Base-by-base conservation (phyloP, 768 basidiomycete genomes). In the Lactifluus piperatus region DNA sequence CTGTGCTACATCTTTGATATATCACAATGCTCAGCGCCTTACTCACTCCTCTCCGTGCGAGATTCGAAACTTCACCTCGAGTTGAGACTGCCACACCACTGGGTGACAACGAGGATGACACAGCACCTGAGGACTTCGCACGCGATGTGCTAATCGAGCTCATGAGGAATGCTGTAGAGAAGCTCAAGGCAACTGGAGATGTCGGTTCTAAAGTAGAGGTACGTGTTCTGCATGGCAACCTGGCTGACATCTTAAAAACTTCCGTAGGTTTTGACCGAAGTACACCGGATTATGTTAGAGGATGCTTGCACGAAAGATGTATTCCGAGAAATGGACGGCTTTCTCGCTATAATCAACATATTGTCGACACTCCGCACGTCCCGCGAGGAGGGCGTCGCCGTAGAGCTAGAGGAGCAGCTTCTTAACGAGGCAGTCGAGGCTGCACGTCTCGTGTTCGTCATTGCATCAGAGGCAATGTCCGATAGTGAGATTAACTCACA, bases 261-360 rank as follows among this genome's bases (percentile, higher is more conserved):
- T 37, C 29, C 24, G 16, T 55, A 89, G 88, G 77, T 82, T 37
- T 68, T 90, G 57, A 72, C 74, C 20, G 86, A 89, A 67, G 83
- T 92, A 41, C 80, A 82, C 54, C 75, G 81, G 16, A 81, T 86
- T 24, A 77, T 91, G 76, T 74, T 77, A 16, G 82, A 88, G 68
- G 84, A 88, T 64, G 68, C 75, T 2, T 73, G 69, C 44, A 86
- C 86, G 11, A 87, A 85, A 69, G 83, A 85, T 56, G 82, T 85
- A 20, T 92, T 93, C 69, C 77, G 91, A 5, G 87, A 91, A 66
- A 74, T 86, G 66, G 91, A 92, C 61, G 91, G 91, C 0, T 91
- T 91, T 68, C 74, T 91, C 20, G 79, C 82, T 10, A 73, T 91
- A 32, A 82, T 91, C 72, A 87, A 81, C 64, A 77, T 86, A 30